Evolutionary conservation across 176 grass and related monocot species (phyloP).

Genomic region (Ensete glaucum): DNA sequence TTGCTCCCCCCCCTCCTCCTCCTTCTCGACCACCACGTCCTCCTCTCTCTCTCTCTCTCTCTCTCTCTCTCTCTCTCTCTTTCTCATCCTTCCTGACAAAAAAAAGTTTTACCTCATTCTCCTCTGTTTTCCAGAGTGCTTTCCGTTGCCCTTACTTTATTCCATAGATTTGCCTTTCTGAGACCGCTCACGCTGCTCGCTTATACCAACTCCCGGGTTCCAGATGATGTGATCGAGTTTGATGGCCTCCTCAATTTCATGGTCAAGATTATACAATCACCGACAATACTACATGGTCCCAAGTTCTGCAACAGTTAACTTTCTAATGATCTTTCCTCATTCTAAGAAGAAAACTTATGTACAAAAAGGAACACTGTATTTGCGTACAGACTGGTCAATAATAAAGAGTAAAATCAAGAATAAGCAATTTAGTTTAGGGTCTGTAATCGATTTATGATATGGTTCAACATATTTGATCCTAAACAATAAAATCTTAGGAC

Average conservation of each 20-base stretch:
- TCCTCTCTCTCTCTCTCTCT: not conserved
- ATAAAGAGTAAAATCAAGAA: not conserved
- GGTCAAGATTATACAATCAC: not conserved
- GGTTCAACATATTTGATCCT: too few relatives aligned
- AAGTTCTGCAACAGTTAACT: not conserved
- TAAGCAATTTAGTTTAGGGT: too few relatives aligned
- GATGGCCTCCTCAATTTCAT: not conserved
- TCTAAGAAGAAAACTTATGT: not conserved
- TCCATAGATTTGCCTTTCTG: not conserved
- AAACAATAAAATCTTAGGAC: too few relatives aligned
- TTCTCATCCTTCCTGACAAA: too few relatives aligned
- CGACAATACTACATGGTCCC: not conserved
- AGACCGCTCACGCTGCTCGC: not conserved
- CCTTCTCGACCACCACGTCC: not conserved
- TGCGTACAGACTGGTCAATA: not conserved
- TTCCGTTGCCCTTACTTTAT: not conserved
- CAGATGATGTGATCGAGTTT: too few relatives aligned
- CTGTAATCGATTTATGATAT: too few relatives aligned
- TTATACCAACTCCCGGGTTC: not conserved
- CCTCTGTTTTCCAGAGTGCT: not conserved
- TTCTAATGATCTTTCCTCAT: not conserved
- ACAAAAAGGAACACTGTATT: not conserved
- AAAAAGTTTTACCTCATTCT: too few relatives aligned
- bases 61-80: too few relatives aligned
- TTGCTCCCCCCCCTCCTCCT: not conserved